A percentile compares a stretch with the other conserved stretches of the same genome.
phyloP scores from a whole-genome alignment of 768 basidiomycete species.

The Boletus rufocinnamomeus region DNA sequence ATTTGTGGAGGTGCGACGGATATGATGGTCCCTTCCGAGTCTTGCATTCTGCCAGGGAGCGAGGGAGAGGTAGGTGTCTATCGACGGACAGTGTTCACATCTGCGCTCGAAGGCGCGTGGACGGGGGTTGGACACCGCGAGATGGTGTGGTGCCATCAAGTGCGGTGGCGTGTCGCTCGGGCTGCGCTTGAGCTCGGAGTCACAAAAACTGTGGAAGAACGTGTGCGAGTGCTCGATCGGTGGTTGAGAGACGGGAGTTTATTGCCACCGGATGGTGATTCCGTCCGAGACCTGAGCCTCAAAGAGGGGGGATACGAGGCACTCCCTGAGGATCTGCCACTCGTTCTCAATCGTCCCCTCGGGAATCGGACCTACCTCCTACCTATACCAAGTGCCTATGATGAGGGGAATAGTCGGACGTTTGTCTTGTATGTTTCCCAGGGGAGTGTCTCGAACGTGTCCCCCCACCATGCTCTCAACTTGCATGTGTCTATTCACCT shows the following conservation, averaged over 20 bases:
- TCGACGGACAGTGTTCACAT: conserved; percentile 75
- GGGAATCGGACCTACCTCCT: conserved; percentile 52
- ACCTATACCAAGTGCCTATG: conserved; percentile 33
- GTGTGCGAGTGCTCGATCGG: conserved; percentile 47
- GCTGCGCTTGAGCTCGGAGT: conserved; percentile 68
- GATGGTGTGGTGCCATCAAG: conserved; percentile 99
- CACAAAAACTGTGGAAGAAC: conserved; percentile 23
- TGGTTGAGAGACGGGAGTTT: conserved; percentile 71
- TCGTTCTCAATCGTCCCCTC: conserved; percentile 48
- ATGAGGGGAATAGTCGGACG: conserved; percentile 22
- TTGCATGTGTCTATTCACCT: conserved; percentile 49
- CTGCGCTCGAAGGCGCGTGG: conserved; percentile 88
- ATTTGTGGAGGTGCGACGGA: conserved; percentile 93
- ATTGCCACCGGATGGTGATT: conserved; percentile 35
- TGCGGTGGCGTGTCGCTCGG: conserved; percentile 85
- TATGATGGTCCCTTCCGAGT: conserved; percentile 88
- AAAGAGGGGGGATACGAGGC: conserved; percentile 33
- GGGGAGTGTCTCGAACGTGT: conserved; percentile 53
- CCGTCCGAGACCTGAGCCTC: conserved; percentile 13
- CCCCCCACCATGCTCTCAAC: conserved; percentile 48
- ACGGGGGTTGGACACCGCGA: conserved; percentile 94
- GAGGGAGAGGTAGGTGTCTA: conserved; percentile 32
- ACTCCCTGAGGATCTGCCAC: conserved; percentile 38
- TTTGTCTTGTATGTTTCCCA: conserved; percentile 62
- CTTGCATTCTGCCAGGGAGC: conserved; percentile 60